These are phyloP conservation scores for Ustilago shanxiensis DNA, from an alignment of 1,284 basidiomycete genomes.

Conservation along the genomic window DNA sequence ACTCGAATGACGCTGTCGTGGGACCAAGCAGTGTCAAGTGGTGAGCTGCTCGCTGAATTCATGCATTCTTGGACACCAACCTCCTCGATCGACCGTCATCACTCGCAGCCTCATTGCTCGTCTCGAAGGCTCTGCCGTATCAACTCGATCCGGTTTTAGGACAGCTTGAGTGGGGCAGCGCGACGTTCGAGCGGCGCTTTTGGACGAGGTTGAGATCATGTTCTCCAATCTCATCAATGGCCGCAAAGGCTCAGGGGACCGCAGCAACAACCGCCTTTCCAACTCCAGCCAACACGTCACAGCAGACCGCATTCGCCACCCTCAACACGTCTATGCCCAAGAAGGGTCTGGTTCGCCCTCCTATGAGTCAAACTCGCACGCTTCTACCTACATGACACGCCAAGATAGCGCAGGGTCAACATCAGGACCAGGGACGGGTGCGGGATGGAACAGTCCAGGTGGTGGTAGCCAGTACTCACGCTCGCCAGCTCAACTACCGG, in stretches of 20 bases:
- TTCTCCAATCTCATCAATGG: slow-evolving; percentile 50
- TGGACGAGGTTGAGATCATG: slow-evolving; percentile 22
- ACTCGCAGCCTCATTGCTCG: not conserved
- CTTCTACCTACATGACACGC: slow-evolving; percentile 31
- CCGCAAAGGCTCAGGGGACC: slow-evolving; percentile 48
- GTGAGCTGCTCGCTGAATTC: not conserved
- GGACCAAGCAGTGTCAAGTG: not conserved
- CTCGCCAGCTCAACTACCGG: slow-evolving; percentile 52
- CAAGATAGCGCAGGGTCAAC: slow-evolving; percentile 46
- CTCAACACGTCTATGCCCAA: slow-evolving; percentile 44
- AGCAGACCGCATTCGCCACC: slow-evolving; percentile 48
- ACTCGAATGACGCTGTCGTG: not conserved
- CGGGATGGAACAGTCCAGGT: slow-evolving; percentile 31
- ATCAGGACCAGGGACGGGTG: slow-evolving; percentile 20
- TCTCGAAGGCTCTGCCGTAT: not conserved
- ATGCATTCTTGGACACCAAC: not conserved
- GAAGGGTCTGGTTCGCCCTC: slow-evolving; percentile 30
- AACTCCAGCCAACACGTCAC: slow-evolving; percentile 32
- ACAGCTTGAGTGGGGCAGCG: slow-evolving; percentile 2
- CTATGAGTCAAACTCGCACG: slow-evolving; percentile 23
- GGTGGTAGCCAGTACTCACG: slow-evolving; percentile 22
- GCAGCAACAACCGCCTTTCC: slow-evolving; percentile 41
- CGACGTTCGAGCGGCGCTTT: slow-evolving; percentile 6
- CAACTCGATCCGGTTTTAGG: not conserved
- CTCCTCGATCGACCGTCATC: not conserved